Evolutionary conservation across 2,329 filamentous ascomycete species (phyloP).

Genomic region (Aureobasidium sp.): DNA sequence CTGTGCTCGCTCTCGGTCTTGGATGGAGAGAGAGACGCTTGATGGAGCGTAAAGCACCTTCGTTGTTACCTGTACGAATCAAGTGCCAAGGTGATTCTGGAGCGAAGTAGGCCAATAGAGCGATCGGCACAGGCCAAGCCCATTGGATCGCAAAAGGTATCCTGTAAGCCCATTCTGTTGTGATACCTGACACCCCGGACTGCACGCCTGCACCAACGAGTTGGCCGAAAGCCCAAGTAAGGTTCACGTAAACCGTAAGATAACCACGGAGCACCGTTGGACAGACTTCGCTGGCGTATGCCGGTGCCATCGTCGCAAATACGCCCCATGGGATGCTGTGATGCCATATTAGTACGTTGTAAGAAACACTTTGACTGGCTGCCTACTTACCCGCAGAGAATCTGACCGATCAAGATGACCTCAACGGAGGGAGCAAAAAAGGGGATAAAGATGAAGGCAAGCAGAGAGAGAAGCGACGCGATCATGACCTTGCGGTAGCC

Average conservation of each 20-base stretch:
- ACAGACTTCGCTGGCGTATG: constrained; percentile 61
- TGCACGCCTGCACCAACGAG: constrained; percentile 43
- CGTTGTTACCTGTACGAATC: constrained; percentile 29
- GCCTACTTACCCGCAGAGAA: constrained; percentile 45
- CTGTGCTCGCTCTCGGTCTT: neutral
- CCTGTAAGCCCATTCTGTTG: constrained; percentile 36
- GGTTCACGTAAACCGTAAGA: constrained; percentile 53
- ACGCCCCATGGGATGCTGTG: constrained; percentile 47
- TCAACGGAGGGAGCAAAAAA: constrained; percentile 4
- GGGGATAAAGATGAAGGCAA: constrained; percentile 48
- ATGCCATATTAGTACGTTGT: neutral
- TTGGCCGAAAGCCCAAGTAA: constrained; percentile 58
- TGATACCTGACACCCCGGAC: constrained; percentile 27
- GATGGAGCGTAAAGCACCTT: constrained; percentile 30
- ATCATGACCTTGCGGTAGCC: constrained; percentile 12
- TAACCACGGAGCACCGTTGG: constrained; percentile 52
- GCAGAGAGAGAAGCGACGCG: neutral
- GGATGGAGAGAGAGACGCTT: constrained; percentile 28
- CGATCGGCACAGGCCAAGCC: constrained; percentile 29
- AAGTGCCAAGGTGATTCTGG: constrained; percentile 33
- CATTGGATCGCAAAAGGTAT: constrained; percentile 41
- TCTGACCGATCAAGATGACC: constrained; percentile 52
- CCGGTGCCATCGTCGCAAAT: constrained; percentile 50
- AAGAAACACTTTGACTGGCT: neutral
- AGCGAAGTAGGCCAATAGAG: constrained; percentile 33